Evolutionary conservation across 2,329 filamentous ascomycete genomes (phyloP).

Genomic region (Monilinia aucupariae): DNA sequence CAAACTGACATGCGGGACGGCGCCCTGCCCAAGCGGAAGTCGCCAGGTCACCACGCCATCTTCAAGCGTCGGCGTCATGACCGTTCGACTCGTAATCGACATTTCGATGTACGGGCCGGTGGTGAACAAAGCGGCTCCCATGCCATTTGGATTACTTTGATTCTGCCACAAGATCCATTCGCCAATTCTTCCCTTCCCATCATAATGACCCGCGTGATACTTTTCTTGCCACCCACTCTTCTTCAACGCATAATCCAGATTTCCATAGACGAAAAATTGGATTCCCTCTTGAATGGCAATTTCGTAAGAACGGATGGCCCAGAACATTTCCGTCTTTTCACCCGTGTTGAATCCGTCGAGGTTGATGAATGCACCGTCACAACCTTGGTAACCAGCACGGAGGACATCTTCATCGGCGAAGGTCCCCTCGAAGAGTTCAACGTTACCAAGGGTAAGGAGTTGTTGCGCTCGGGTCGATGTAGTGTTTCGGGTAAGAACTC

Average conservation of each 20-base stretch:
- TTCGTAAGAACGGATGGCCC: slow-evolving; percentile 41
- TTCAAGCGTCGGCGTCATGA: slow-evolving; percentile 40
- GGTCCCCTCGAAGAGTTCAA: slow-evolving; percentile 45
- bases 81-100: slow-evolving; percentile 36
- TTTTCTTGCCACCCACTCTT: slow-evolving; percentile 43
- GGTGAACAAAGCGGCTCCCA: slow-evolving; percentile 39
- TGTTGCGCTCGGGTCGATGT: slow-evolving; percentile 40
- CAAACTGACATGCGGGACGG: slow-evolving; percentile 40
- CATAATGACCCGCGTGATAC: slow-evolving; percentile 46
- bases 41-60: slow-evolving; percentile 41
- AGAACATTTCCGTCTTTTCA: slow-evolving; percentile 48
- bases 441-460: slow-evolving; percentile 41
- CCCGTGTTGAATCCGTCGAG: slow-evolving; percentile 50
- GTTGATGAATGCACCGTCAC: slow-evolving; percentile 48
- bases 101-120: slow-evolving; percentile 46
- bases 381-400: slow-evolving; percentile 41
- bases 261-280: slow-evolving; percentile 44
- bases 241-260: slow-evolving; percentile 46
- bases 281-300: slow-evolving; percentile 41
- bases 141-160: slow-evolving; percentile 33
- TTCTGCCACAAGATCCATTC: slow-evolving; percentile 44
- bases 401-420: slow-evolving; percentile 44
- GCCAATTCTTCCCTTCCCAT: slow-evolving; percentile 42
- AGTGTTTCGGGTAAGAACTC: slow-evolving; percentile 45
- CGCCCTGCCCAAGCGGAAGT: slow-evolving; percentile 40